These are phyloP conservation scores for Sordariomycetes sp. DNA, from an alignment of 2,329 filamentous ascomycete genomes.

Conservation along the genomic window DNA sequence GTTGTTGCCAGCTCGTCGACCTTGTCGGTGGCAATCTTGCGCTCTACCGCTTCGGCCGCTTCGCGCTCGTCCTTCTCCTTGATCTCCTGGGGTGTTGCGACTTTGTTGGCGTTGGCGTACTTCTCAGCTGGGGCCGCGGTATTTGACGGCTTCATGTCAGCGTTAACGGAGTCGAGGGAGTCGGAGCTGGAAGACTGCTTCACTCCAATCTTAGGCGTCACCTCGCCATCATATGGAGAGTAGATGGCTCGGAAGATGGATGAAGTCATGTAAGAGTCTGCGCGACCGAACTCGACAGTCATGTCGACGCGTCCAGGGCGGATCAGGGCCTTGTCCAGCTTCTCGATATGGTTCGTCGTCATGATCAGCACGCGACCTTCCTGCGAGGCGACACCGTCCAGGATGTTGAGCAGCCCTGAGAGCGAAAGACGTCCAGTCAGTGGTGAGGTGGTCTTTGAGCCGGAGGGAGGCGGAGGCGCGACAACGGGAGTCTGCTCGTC, in stretches of 20 bases:
- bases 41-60: too few species aligned
- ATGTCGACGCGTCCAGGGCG: conserved; percentile 55
- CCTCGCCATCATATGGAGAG: conserved; percentile 34
- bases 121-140: conserved; percentile 8
- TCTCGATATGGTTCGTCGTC: conserved; percentile 57
- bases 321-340: conserved; percentile 52
- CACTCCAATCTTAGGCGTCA: too few species aligned
- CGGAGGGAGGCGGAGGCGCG: conserved; percentile 3
- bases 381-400: conserved; percentile 62
- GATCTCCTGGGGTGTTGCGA: too few species aligned
- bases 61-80: conserved; percentile 16
- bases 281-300: conserved; percentile 45
- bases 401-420: conserved; percentile 70
- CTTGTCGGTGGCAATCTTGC: conserved; percentile 23
- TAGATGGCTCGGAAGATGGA: conserved; percentile 52
- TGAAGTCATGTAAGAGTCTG: conserved; percentile 41
- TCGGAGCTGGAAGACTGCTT: background rate
- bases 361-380: conserved; percentile 56
- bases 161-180: too few species aligned
- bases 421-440: conserved; percentile 46
- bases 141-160: too few species aligned
- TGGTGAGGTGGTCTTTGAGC: background rate
- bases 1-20: conserved; percentile 34
- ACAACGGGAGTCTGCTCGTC: conserved; percentile 7
- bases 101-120: conserved; percentile 10